Base-by-base conservation (phyloP, 2,329 filamentous ascomycete genomes). In the Botrytis elliptica region DNA sequence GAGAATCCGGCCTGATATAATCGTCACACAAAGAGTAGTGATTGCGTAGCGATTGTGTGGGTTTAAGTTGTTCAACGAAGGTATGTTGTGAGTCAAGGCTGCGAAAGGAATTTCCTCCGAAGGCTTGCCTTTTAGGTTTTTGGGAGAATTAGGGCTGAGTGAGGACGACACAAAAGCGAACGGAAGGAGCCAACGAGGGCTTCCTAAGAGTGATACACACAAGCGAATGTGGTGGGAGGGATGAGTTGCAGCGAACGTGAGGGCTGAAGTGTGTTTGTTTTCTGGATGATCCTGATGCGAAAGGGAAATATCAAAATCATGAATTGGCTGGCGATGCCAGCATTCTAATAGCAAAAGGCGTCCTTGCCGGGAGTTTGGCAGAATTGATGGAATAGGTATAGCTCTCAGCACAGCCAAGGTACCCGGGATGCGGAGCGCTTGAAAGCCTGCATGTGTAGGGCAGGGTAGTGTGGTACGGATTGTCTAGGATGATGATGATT, bases 141-240 rank as follows among this genome's bases (percentile, higher is more conserved):
- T 52, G 55, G 63, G 71, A 59, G 62, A 55, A 44, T 75, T 75
- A 76, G 75, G 78, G 78, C 77, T 79, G 79, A 79, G 76, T 76
- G 75, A 76, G 74, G 74, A 74, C 73, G 75, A 78, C 76, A 77
- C 77, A 80, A 81, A 90, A 91, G 89, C 89, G 89, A 91, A 88
- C 90, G 89, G 91, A 89, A 90, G 89, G 89, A 91, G 89, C 86
- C 89, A 84, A 87, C 89, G 89, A 91, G 89, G 89, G 89, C 88
- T 91, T 91, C 89, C 89, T 73, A 87, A 81, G 73, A 74, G 74
- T 74, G 79, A 80, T 81, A 81, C 74, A 76, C 74, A 78, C 75
- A 79, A 80, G 80, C 78, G 79, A 80, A 76, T 78, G 80, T 80
- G 78, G 77, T 77, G 75, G 44, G 36, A 76, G 57, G 66, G 66